Evolutionary conservation across 2,329 filamentous ascomycete species (phyloP).

Genomic region (Aspergillus carbonarius): DNA sequence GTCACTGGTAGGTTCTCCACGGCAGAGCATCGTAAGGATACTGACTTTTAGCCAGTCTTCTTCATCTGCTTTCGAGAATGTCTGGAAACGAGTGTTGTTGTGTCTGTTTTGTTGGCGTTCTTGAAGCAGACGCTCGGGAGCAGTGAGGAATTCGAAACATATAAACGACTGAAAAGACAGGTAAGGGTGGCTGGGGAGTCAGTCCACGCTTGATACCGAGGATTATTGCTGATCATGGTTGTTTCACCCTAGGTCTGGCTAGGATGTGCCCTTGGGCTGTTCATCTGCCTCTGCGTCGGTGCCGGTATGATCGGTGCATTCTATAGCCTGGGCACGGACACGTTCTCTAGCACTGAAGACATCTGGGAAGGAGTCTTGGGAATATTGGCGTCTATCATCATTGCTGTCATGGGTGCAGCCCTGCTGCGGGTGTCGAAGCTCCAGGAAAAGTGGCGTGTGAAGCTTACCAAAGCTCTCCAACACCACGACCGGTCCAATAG

Average conservation of each 20-base stretch:
- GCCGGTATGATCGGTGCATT: slow-evolving; percentile 70
- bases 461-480: slow-evolving; percentile 67
- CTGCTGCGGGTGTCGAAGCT: slow-evolving; percentile 80
- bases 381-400: slow-evolving; percentile 74
- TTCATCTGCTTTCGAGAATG: slow-evolving; percentile 67
- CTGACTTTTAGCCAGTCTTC: slow-evolving; percentile 18
- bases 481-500: slow-evolving; percentile 44
- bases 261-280: slow-evolving; percentile 3
- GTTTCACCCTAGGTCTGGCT: background rate
- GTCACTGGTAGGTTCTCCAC: background rate
- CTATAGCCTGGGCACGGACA: slow-evolving; percentile 66
- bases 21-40: background rate
- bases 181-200: background rate
- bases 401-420: slow-evolving; percentile 76
- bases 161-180: background rate
- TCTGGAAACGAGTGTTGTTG: slow-evolving; percentile 78
- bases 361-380: slow-evolving; percentile 80
- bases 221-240: background rate
- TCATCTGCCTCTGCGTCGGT: slow-evolving; percentile 66
- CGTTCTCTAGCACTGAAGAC: slow-evolving; percentile 68
- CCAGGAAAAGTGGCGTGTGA: slow-evolving; percentile 80
- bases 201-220: background rate
- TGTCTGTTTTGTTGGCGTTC: slow-evolving; percentile 83
- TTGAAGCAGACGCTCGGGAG: slow-evolving; percentile 56
- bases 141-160: background rate